These are phyloP conservation scores for Dillenia suffruticosa DNA, from an alignment of 164 flowering plant genomes.

Conservation along the genomic window DNA sequence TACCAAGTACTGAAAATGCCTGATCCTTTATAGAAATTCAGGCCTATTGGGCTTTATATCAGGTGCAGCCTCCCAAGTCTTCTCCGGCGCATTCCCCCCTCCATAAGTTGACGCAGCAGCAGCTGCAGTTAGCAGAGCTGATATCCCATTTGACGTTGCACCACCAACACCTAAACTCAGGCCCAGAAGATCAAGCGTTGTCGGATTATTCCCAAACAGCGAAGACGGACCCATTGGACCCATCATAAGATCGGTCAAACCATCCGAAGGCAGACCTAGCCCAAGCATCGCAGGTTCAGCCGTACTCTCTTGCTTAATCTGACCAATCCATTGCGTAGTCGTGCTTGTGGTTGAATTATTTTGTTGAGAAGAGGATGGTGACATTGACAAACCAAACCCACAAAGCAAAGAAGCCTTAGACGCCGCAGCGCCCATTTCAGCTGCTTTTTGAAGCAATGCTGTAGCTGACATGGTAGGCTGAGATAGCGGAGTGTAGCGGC, in stretches of 20 bases:
- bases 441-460: constrained; percentile 73
- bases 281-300: constrained; percentile 30
- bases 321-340: constrained; percentile 17
- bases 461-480: constrained; percentile 72
- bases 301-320: constrained; percentile 16
- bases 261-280: constrained; percentile 27
- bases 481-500: constrained; percentile 26
- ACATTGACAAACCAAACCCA: constrained; percentile 40
- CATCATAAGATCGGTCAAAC: constrained; percentile 30
- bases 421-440: constrained; percentile 63
- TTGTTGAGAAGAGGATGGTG: constrained; percentile 23
- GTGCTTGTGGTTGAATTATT: not conserved
- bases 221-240: constrained; percentile 34
- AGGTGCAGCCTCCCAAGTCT: constrained; percentile 20
- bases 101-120: constrained; percentile 1
- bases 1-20: too few species aligned
- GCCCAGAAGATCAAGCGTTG: constrained; percentile 66
- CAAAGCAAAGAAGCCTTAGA: constrained; percentile 52
- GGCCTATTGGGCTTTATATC: constrained; percentile 17
- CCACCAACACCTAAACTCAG: constrained; percentile 42
- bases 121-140: constrained; percentile 24
- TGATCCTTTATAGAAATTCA: too few species aligned
- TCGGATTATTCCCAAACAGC: constrained; percentile 37
- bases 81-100: constrained; percentile 22
- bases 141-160: constrained; percentile 24